Conservation (phyloP, 371 early-diverging fungal genomes). For the Globomyces sp. region DNA sequence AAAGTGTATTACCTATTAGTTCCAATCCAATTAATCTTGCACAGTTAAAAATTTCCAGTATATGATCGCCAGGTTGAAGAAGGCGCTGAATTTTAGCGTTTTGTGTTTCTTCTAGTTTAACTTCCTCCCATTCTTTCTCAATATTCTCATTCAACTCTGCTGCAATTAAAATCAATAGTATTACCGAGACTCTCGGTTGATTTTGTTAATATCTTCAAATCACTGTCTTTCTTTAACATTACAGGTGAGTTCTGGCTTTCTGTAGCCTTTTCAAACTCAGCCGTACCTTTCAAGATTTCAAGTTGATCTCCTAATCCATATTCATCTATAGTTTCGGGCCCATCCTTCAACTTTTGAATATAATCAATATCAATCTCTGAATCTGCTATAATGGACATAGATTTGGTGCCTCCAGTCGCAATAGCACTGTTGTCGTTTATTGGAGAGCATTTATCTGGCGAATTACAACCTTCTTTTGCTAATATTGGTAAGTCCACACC, state of each 20-base stretch:
- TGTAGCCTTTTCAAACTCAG: constrained; percentile 1
- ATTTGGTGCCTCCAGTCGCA: too few species aligned
- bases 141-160: constrained; percentile 10
- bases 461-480: background rate
- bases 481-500: background rate
- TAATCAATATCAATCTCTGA: background rate
- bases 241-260: background rate
- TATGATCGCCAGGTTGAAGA: constrained; percentile 69
- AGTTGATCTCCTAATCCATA: constrained; percentile 1
- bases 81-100: constrained; percentile 69
- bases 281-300: background rate
- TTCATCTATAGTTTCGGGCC: too few species aligned
- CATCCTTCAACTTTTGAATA: too few species aligned
- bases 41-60: constrained; percentile 70
- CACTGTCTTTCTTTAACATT: constrained; percentile 8
- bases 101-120: constrained; percentile 60
- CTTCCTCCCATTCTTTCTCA: constrained; percentile 13
- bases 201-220: background rate
- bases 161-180: background rate
- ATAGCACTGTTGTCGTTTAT: too few species aligned
- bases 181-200: constrained; percentile 4
- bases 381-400: background rate
- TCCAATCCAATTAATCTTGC: constrained; percentile 72
- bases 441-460: too few species aligned
- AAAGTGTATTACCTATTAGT: constrained; percentile 49